phyloP scores from a whole-genome alignment of 2,329 filamentous ascomycete genomes.

The Epichloe elymi region DNA sequence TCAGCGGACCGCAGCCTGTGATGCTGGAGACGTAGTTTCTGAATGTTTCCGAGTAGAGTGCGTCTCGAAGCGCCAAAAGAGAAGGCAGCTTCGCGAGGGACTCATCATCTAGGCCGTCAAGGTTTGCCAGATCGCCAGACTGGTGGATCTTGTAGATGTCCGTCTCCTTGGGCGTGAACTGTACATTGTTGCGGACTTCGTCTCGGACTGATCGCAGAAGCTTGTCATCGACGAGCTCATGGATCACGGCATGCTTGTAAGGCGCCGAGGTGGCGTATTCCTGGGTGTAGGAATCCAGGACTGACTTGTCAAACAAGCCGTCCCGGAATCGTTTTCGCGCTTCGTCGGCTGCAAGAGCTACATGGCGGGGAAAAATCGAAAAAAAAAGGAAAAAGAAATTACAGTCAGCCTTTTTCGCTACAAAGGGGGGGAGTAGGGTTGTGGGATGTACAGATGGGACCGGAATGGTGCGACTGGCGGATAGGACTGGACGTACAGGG shows the following conservation, averaged over 20 bases:
- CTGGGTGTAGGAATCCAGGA: constrained; percentile 44
- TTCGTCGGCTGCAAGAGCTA: constrained; percentile 35
- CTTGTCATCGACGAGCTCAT: constrained; percentile 61
- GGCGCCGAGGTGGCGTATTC: constrained; percentile 52
- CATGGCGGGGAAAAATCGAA: neutral
- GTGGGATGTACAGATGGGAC: too few species aligned
- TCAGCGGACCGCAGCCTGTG: constrained; percentile 74
- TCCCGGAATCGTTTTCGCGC: constrained; percentile 48
- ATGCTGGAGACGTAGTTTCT: constrained; percentile 78
- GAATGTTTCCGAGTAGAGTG: constrained; percentile 82
- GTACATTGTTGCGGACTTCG: constrained; percentile 82
- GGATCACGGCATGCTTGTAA: constrained; percentile 90
- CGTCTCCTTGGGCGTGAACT: constrained; percentile 96
- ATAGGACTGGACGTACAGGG: constrained; percentile 23
- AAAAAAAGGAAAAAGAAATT: too few species aligned
- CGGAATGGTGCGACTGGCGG: neutral
- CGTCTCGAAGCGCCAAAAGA: constrained; percentile 81
- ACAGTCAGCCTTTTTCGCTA: neutral
- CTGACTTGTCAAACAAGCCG: constrained; percentile 49
- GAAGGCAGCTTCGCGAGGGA: constrained; percentile 79
- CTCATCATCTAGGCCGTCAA: constrained; percentile 81
- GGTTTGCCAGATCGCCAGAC: constrained; percentile 90
- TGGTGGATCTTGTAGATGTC: constrained; percentile 99
- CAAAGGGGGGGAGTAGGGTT: neutral
- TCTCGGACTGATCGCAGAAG: constrained; percentile 76